A percentile compares a stretch with the other conserved stretches of the same genome.
Conservation (phyloP, 106 monocot species). For the Cymbidium sinense region DNA sequence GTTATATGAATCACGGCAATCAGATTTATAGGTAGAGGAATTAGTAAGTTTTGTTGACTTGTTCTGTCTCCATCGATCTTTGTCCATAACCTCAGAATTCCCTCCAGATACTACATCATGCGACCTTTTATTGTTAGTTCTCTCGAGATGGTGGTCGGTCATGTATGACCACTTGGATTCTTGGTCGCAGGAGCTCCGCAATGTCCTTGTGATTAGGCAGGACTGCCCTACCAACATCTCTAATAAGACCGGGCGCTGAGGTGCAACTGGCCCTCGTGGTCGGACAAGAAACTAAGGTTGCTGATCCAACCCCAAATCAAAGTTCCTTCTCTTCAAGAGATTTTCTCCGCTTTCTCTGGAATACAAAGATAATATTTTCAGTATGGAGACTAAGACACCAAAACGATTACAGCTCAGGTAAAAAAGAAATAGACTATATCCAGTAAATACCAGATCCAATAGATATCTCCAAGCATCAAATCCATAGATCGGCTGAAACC, state of each 20-base stretch:
- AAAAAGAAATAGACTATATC: background rate
- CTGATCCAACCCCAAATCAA: background rate
- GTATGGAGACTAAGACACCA: background rate
- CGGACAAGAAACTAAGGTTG: background rate
- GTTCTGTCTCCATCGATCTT: background rate
- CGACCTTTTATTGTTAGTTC: slow-evolving; percentile 33
- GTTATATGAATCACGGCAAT: slow-evolving; percentile 11
- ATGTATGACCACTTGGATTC: slow-evolving; percentile 59
- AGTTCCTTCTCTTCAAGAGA: background rate
- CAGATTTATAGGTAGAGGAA: background rate
- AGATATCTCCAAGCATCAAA: background rate
- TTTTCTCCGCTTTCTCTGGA: background rate
- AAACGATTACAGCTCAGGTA: background rate
- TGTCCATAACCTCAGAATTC: background rate
- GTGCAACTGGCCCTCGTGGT: background rate
- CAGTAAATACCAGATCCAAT: background rate
- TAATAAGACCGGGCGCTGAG: background rate
- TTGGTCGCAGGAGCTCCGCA: slow-evolving; percentile 61
- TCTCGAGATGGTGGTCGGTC: slow-evolving; percentile 47
- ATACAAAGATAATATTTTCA: background rate
- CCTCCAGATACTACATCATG: slow-evolving; percentile 5
- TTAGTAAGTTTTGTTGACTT: background rate
- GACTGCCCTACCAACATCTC: slow-evolving; percentile 70
- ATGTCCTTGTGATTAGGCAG: slow-evolving; percentile 53
- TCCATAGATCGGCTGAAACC: background rate